Evolutionary conservation across 2,329 filamentous ascomycete species (phyloP), one percentile per base, ranked within the genome.

Genomic region (Nannizziopsis barbatae): DNA sequence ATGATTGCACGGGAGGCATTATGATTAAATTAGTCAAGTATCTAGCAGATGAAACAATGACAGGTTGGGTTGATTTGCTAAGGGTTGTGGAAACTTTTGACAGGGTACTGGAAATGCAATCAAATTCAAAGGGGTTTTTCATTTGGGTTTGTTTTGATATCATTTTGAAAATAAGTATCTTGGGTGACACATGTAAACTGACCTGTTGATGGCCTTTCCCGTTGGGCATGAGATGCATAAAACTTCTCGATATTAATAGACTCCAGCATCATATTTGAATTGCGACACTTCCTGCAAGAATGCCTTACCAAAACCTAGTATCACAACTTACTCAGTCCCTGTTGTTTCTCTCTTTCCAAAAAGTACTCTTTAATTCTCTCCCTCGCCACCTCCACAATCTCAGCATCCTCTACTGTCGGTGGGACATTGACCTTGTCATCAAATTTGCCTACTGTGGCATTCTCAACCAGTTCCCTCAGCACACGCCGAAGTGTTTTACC

Each of bases 401-500:
- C 73, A 1, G 70, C 69, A 67, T 95, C 89, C 67, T 95, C 89
- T 41, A 95, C 83, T 2, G 88, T 95, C 20, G 83, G 84, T 7
- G 89, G 89, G 40, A 90, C 78, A 52, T 74, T 73, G 1, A 95
- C 83, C 42, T 77, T 71, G 62, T 79, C 83, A 12, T 83, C 81
- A 57, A 83, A 83, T 20, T 89, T 78, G 1, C 78, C 85, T 51
- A 82, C 75, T 4, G 82, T 79, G 0, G 79, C 87, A 60, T 93
- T 86, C 69, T 95, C 89, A 12, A 94, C 69, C 55, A 95, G 68
- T 67, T 94, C 86, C 30, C 86, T 75, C 62, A 95, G 67, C 30
- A 94, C 86, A 18, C 89, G 73, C 2, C 89, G 74, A 51, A 95
- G 66, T 3, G 87, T 95, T 75, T 95, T 96, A 22, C 90, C 90